These are phyloP conservation scores for Trichothecium roseum DNA, from an alignment of 2,329 filamentous ascomycete species.

Conservation along the genomic window DNA sequence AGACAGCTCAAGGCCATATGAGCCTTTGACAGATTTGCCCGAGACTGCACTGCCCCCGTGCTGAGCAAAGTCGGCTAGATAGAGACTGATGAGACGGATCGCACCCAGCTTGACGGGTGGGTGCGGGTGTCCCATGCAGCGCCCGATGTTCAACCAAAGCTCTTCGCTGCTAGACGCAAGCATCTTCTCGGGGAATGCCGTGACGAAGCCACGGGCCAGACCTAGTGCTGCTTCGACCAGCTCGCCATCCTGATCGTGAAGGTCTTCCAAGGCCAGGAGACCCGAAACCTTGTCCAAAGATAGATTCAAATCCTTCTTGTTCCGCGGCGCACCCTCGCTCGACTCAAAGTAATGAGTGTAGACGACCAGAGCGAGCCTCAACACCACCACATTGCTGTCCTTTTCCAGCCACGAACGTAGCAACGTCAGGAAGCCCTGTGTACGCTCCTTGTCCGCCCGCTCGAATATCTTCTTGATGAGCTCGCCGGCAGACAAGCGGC, in stretches of 20 bases:
- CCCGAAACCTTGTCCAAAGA: slow-evolving; percentile 45
- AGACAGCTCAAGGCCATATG: slow-evolving; percentile 58
- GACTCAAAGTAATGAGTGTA: slow-evolving; percentile 78
- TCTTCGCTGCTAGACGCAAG: slow-evolving; percentile 47
- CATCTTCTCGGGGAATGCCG: slow-evolving; percentile 52
- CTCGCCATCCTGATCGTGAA: slow-evolving; percentile 52
- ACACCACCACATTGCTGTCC: slow-evolving; percentile 59
- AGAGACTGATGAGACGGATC: slow-evolving; percentile 63
- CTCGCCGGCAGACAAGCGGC: slow-evolving; percentile 69
- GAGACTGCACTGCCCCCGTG: slow-evolving; percentile 33
- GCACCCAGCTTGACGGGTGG: slow-evolving; percentile 67
- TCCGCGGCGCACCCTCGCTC: slow-evolving; percentile 45
- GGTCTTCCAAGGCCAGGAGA: slow-evolving; percentile 43
- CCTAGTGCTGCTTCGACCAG: slow-evolving; percentile 65
- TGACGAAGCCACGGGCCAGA: slow-evolving; percentile 56
- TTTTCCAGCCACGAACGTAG: slow-evolving; percentile 69
- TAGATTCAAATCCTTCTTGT: slow-evolving; percentile 56
- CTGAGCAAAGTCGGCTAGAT: slow-evolving; percentile 70
- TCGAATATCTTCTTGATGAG: slow-evolving; percentile 74
- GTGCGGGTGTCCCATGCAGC: slow-evolving; percentile 62
- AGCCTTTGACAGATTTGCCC: slow-evolving; percentile 54
- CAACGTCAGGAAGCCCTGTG: slow-evolving; percentile 59
- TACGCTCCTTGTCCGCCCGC: slow-evolving; percentile 62
- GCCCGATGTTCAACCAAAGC: slow-evolving; percentile 63
- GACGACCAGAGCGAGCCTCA: slow-evolving; percentile 65